A percentile compares a stretch with the other conserved stretches of the same genome.
Conservation (phyloP, 345 rosid genomes). For the Geranium brycei region DNA sequence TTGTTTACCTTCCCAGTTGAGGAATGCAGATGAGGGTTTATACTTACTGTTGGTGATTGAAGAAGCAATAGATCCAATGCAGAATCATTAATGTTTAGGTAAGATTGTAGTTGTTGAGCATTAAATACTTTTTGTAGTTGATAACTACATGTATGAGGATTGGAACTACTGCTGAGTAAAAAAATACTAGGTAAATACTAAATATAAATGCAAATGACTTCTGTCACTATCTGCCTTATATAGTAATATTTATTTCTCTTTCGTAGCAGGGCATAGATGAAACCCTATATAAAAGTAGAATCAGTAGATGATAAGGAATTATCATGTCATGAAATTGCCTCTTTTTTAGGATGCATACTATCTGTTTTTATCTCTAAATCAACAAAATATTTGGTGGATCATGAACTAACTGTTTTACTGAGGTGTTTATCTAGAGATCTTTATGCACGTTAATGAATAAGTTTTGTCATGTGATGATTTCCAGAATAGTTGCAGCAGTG, state of each 20-base stretch:
- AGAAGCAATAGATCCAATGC: not conserved
- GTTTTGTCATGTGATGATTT: not conserved
- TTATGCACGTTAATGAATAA: not conserved
- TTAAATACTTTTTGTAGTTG: not conserved
- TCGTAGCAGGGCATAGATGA: not conserved
- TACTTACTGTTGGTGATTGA: slow-evolving; percentile 4
- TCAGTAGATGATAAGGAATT: not conserved
- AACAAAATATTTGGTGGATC: not conserved
- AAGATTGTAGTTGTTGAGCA: slow-evolving; percentile 1
- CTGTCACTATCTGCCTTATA: too few relatives aligned
- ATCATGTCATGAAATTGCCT: not conserved
- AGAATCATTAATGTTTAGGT: slow-evolving; percentile 7
- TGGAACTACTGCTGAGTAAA: too few relatives aligned
- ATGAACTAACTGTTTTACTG: not conserved
- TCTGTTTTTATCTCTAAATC: not conserved
- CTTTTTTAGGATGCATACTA: not conserved
- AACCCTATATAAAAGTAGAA: not conserved
- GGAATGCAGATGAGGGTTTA: slow-evolving; percentile 1
- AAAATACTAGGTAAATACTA: too few relatives aligned
- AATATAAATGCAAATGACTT: not conserved
- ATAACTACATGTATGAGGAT: too few relatives aligned
- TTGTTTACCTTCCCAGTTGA: not conserved
- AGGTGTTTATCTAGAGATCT: not conserved
- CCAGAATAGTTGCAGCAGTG: not conserved
- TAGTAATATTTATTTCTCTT: not conserved